A percentile compares a stretch with the other conserved stretches of the same genome.
Conservation (phyloP, 2,329 filamentous ascomycete species). For the Ceratocystis eucalypticola region DNA sequence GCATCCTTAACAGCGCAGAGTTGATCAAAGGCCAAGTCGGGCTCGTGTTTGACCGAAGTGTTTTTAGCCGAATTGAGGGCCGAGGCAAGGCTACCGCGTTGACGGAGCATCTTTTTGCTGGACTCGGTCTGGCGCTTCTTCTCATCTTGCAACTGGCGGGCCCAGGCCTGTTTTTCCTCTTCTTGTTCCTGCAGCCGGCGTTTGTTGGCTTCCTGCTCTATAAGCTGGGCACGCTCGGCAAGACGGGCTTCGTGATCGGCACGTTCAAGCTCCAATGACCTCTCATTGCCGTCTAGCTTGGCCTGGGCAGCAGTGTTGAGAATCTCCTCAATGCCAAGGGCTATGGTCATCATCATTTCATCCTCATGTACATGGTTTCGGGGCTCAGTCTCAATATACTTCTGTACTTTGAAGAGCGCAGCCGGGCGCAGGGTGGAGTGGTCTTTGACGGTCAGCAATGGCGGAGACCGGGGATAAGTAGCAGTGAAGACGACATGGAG, state of each 20-base stretch:
- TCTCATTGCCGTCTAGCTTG: constrained; percentile 57
- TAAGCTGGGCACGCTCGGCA: constrained; percentile 44
- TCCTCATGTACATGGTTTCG: constrained; percentile 39
- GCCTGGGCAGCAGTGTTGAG: constrained; percentile 76
- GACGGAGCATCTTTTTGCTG: constrained; percentile 43
- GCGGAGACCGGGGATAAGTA: constrained; percentile 78
- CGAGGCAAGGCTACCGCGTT: constrained; percentile 24
- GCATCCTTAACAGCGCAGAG: constrained; percentile 49
- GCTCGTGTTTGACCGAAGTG: constrained; percentile 21
- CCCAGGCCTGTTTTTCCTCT: constrained; percentile 58
- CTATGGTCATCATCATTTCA: constrained; percentile 50
- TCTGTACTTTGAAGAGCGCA: constrained; percentile 56
- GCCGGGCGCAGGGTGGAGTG: constrained; percentile 52
- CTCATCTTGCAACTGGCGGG: constrained; percentile 59
- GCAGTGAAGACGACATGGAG: constrained; percentile 73
- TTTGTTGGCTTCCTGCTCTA: constrained; percentile 39
- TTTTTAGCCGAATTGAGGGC: constrained; percentile 17
- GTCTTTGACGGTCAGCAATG: constrained; percentile 55
- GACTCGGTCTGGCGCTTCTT: constrained; percentile 52
- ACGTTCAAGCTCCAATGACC: constrained; percentile 81
- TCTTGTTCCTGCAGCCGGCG: constrained; percentile 43
- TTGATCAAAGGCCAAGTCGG: constrained; percentile 50
- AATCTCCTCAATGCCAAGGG: constrained; percentile 57
- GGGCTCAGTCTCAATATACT: constrained; percentile 46
- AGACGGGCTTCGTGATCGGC: constrained; percentile 66